Evolutionary conservation across 1,139 yeast genomes (phyloP).

Genomic region (Blastobotrys ciferrii): DNA sequence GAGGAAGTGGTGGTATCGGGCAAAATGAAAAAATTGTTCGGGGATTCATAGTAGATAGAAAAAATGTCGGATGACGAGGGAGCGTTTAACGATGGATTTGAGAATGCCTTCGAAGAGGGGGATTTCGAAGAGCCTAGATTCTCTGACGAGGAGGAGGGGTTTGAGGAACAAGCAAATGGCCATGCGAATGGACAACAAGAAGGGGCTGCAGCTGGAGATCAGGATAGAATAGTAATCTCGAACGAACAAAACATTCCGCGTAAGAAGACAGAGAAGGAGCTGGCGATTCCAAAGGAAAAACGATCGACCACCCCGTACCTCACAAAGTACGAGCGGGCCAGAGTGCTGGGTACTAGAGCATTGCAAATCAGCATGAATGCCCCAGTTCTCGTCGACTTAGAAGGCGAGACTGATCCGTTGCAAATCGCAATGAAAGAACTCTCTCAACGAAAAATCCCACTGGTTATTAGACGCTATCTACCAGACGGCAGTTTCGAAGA

Average conservation of each 20-base stretch:
- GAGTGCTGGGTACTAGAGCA: constrained; percentile 94
- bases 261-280: constrained; percentile 69
- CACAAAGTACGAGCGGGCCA: constrained; percentile 97
- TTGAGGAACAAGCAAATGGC: constrained; percentile 44
- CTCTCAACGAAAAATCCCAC: constrained; percentile 90
- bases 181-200: constrained; percentile 32
- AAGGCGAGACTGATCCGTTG: constrained; percentile 98
- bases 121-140: constrained; percentile 70
- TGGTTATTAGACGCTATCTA: constrained; percentile 90
- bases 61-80: constrained; percentile 19
- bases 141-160: constrained; percentile 67
- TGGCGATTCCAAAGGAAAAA: constrained; percentile 84
- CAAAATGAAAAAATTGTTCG: not conserved
- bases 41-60: not conserved
- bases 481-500: constrained; percentile 98
- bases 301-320: constrained; percentile 96
- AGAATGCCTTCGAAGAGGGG: constrained; percentile 66
- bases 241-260: constrained; percentile 46
- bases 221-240: constrained; percentile 51
- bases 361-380: constrained; percentile 96
- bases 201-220: constrained; percentile 46
- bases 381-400: constrained; percentile 94
- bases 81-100: constrained; percentile 67
- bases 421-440: constrained; percentile 97
- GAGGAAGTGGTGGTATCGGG: not conserved